A percentile compares a stretch with the other conserved stretches of the same genome.
Conservation (phyloP, 495 filamentous ascomycete genomes). For the Physcia stellaris region DNA sequence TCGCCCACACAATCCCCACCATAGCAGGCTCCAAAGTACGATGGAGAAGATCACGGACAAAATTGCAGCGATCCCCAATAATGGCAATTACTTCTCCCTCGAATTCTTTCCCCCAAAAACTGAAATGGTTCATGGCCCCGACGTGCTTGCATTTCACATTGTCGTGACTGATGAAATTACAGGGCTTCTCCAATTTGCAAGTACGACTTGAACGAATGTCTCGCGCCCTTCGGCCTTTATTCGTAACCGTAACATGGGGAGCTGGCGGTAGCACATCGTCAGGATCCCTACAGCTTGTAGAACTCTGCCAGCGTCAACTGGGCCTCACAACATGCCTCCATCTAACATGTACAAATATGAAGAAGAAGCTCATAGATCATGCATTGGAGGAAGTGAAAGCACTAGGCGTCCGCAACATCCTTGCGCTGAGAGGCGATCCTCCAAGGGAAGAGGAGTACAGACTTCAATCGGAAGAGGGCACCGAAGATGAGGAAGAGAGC, state of each 20-base stretch:
- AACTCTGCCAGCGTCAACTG: conserved; percentile 84
- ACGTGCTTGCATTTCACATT: neutral
- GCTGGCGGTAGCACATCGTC: conserved; percentile 83
- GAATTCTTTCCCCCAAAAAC: conserved; percentile 99
- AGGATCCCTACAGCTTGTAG: conserved; percentile 86
- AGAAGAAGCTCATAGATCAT: conserved; percentile 67
- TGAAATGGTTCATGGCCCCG: conserved; percentile 44
- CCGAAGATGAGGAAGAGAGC: conserved; percentile 34
- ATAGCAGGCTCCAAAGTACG: too few species aligned
- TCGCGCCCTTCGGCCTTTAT: conserved; percentile 73
- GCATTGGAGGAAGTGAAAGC: conserved; percentile 84
- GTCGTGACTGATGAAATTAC: conserved; percentile 15
- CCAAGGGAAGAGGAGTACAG: conserved; percentile 82
- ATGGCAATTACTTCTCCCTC: conserved; percentile 81
- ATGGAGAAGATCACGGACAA: conserved; percentile 97
- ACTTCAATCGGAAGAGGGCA: conserved; percentile 29
- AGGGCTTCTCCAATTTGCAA: conserved; percentile 84
- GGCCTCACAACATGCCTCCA: conserved; percentile 91
- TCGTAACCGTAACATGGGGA: conserved; percentile 97
- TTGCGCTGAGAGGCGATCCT: conserved; percentile 88
- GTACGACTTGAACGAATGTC: conserved; percentile 93
- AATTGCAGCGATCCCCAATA: conserved; percentile 75
- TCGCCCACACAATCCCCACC: too few species aligned
- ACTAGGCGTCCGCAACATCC: conserved; percentile 86
- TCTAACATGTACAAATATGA: conserved; percentile 97